Evolutionary conservation across 495 filamentous ascomycete species (phyloP), one percentile per base, ranked within the genome.

Genomic region (Emericellopsis terricola): DNA sequence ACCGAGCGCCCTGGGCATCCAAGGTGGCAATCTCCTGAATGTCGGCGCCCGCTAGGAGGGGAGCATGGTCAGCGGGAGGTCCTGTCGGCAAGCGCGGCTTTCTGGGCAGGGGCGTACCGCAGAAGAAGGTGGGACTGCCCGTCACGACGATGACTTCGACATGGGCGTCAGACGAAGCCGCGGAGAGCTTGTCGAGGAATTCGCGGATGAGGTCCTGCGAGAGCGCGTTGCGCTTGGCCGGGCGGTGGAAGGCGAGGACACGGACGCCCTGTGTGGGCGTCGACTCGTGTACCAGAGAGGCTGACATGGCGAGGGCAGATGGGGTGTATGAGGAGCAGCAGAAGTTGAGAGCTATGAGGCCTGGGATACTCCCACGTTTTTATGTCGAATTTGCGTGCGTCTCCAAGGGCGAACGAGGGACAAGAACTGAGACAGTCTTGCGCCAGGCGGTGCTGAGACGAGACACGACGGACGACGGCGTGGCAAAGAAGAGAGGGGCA

Each of bases 211-310:
- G 39, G 10, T 40, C 34, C 27, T 51, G 48, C 9, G 49, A 53
- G 18, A 60, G 44, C 10, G 56, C 55, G 48, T 60, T 60, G 8
- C 51, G 47, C 28, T 54, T 60, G 14, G 36, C 39, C 8, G 50
- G 55, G 8, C 54, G 44, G 40, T 51, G 41, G 41, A 60, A 36
- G 23, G 45, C 41, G 9, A 65, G 42, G 19, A 59, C 33, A n/a
- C 45, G 40, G 21, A 47, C 38, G 31, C 42, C 38, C 3, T 28
- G 13, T 6, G 14, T 21, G 11, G 21, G 33, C 6, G 43, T 26
- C 23, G 23, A 26, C 11, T 6, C 23, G 23, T 26, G 6, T 11
- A 26, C 23, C 23, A 26, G 23, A 6, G 23, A 6, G 6, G 6
- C 23, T 6, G 6, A 6, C 23, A 26, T 26, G n/a, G n/a, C n/a